phyloP scores from a whole-genome alignment of 208 protist genomes.

The Leishmania turanica region DNA sequence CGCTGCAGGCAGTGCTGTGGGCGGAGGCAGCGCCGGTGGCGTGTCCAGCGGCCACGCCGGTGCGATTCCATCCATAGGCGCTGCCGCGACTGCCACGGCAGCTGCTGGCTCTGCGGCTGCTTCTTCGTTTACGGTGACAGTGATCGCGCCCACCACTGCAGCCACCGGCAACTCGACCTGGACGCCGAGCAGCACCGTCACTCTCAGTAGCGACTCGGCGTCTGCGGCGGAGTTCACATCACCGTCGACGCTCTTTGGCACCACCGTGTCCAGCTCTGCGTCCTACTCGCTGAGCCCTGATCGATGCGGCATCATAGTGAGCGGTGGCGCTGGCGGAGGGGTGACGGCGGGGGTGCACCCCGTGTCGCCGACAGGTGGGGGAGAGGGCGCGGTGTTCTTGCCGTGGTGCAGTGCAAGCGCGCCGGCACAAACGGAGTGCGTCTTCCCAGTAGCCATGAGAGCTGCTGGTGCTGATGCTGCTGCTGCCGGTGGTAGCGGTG shows the following conservation, averaged over 20 bases:
- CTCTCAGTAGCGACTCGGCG: constrained; percentile 15
- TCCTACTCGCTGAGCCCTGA: background rate
- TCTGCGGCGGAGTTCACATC: constrained; percentile 1
- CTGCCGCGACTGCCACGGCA: background rate
- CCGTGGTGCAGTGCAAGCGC: background rate
- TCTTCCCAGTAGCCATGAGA: background rate
- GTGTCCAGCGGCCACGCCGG: background rate
- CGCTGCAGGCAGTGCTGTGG: background rate
- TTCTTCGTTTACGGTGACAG: background rate
- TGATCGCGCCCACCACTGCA: background rate
- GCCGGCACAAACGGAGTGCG: background rate
- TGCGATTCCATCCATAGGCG: background rate
- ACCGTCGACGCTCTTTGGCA: background rate
- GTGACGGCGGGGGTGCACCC: background rate
- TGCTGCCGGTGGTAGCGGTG: background rate
- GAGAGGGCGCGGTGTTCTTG: background rate
- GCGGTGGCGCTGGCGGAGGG: background rate
- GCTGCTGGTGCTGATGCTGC: background rate
- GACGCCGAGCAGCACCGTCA: constrained; percentile 11
- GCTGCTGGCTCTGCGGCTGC: background rate
- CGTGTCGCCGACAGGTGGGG: background rate
- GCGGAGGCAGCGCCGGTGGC: background rate
- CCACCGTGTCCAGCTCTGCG: background rate
- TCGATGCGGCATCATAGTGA: background rate
- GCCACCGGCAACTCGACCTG: background rate